Evolutionary conservation across 164 flowering plant species (phyloP).

Genomic region (Magnolia sinica): DNA sequence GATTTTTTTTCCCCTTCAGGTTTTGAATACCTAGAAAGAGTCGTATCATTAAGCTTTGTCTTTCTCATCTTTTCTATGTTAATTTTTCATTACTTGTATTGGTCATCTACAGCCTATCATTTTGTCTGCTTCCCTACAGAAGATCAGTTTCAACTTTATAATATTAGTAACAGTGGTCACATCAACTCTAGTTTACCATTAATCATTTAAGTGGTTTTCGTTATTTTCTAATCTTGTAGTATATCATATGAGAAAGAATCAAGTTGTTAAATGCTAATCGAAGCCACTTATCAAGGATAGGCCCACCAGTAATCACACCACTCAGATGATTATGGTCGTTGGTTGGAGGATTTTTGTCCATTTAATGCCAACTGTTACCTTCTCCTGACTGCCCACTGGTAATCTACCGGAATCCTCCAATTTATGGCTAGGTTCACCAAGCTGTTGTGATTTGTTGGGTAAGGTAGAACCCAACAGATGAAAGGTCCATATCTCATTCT

Average conservation of each 20-base stretch:
- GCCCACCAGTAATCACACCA: background rate
- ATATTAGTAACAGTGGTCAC: background rate
- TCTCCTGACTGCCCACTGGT: too few species aligned
- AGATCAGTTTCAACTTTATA: background rate
- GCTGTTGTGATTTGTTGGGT: too few species aligned
- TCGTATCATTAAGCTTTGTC: background rate
- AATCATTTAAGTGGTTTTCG: background rate
- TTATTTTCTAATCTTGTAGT: too few species aligned
- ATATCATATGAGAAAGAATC: background rate
- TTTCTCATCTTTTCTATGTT: background rate
- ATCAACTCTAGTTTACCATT: background rate
- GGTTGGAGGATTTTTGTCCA: background rate
- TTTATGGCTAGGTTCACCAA: too few species aligned
- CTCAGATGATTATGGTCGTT: background rate
- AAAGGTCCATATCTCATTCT: too few species aligned
- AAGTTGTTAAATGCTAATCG: background rate
- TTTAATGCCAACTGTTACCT: too few species aligned
- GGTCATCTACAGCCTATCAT: background rate
- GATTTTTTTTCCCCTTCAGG: too few species aligned
- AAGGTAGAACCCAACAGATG: too few species aligned
- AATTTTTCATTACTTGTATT: background rate
- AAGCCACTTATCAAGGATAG: background rate
- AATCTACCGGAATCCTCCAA: too few species aligned
- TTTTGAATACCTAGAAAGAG: background rate
- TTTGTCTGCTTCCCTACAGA: background rate